Evolutionary conservation across 257 asterid genomes (phyloP).

Genomic region (Lithospermum erythrorhizon): DNA sequence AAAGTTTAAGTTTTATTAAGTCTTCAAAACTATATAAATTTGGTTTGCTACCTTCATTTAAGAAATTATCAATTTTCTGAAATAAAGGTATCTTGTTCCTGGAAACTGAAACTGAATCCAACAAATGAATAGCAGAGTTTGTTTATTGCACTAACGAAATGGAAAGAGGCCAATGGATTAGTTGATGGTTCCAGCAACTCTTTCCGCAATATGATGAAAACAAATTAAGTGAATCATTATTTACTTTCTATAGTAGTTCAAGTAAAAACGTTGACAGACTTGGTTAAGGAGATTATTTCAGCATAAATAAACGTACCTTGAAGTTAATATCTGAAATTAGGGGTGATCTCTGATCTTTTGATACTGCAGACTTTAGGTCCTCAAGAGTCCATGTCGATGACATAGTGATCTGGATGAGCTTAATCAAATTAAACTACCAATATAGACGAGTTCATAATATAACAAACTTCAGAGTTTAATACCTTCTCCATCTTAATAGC

Average conservation of each 20-base stretch:
- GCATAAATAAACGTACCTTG: slow-evolving; percentile 33
- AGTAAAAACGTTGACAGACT: not conserved
- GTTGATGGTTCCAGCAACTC: not conserved
- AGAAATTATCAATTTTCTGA: not conserved
- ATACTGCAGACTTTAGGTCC: slow-evolving; percentile 51
- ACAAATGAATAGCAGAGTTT: not conserved
- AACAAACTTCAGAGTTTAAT: slow-evolving; percentile 13
- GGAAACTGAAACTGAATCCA: not conserved
- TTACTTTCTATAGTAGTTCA: not conserved
- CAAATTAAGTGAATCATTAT: not conserved
- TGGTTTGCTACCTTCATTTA: not conserved
- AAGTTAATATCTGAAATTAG: slow-evolving; percentile 56
- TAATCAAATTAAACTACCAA: not conserved
- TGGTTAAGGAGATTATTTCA: not conserved
- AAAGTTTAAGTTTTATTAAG: not conserved
- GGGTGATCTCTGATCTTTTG: slow-evolving; percentile 29
- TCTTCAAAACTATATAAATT: not conserved
- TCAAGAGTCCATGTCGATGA: slow-evolving; percentile 58
- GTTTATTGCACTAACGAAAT: not conserved
- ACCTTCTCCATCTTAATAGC: slow-evolving; percentile 61
- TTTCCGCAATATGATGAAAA: not conserved
- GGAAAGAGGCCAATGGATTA: not conserved
- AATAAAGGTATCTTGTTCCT: not conserved
- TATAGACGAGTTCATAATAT: slow-evolving; percentile 6
- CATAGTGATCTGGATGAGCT: slow-evolving; percentile 40